phyloP scores from a whole-genome alignment of 2,329 filamentous ascomycete genomes.

The Rosellinia necatrix region DNA sequence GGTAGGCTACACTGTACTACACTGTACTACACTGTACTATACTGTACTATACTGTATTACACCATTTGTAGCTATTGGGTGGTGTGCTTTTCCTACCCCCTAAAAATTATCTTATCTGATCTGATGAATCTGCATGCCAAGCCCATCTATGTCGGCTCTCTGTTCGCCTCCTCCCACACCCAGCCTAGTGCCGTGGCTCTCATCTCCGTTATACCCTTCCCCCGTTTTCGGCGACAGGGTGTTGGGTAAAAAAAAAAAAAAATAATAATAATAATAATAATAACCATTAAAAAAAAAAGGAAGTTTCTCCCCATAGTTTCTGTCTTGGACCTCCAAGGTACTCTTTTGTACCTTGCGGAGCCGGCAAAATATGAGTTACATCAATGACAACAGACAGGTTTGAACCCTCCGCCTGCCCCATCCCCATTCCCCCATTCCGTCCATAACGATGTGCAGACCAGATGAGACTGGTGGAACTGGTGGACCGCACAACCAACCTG shows the following conservation, averaged over 20 bases:
- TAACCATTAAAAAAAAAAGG: no score
- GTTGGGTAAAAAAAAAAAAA: neutral
- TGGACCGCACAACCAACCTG: no score
- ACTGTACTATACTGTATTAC: neutral
- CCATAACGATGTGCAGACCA: no score
- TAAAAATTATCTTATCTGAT: conserved; percentile 43
- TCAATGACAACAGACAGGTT: conserved; percentile 22
- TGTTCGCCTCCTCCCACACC: conserved; percentile 21
- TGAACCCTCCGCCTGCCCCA: no score
- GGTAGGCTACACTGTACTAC: neutral
- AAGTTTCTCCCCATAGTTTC: no score
- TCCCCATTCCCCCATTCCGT: no score
- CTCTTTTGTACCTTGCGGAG: conserved; percentile 27
- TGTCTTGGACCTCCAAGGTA: conserved; percentile 21
- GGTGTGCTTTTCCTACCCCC: neutral
- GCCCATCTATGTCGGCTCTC: conserved; percentile 3
- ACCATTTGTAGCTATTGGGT: no score
- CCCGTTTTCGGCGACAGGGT: conserved; percentile 32
- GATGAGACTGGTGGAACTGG: no score
- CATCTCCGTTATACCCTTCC: conserved; percentile 6
- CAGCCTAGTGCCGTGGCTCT: conserved; percentile 20
- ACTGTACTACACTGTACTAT: neutral
- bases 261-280: no score
- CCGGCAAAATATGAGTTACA: conserved; percentile 27
- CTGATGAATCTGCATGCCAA: conserved; percentile 29